Conservation (phyloP, 1,284 basidiomycete species). For the Ustilago lituana region DNA sequence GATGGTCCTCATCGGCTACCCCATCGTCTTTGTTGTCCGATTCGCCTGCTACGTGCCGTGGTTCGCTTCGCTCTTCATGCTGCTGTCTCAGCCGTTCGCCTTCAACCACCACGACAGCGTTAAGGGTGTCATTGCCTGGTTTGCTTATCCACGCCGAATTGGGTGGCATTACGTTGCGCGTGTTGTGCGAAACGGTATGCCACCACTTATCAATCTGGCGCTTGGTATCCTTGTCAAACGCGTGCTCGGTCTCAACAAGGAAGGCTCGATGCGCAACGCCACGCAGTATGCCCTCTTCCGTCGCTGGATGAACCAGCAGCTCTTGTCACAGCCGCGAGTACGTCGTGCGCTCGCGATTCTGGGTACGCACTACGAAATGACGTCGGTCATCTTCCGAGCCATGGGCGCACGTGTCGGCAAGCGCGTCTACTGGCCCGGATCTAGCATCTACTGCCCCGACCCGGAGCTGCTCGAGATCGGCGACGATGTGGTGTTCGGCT, state of each 20-base stretch:
- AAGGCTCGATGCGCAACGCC: constrained; percentile 67
- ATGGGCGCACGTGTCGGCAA: constrained; percentile 66
- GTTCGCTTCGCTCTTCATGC: constrained; percentile 67
- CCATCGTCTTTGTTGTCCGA: constrained; percentile 56
- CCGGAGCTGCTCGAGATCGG: constrained; percentile 67
- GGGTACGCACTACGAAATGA: constrained; percentile 67
- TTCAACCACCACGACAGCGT: constrained; percentile 65
- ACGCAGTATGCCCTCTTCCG: constrained; percentile 65
- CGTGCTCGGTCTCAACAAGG: constrained; percentile 63
- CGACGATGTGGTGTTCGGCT: constrained; percentile 67
- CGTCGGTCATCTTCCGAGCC: constrained; percentile 65
- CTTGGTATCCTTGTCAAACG: constrained; percentile 64
- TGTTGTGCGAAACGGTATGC: constrained; percentile 64
- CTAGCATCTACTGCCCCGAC: constrained; percentile 66
- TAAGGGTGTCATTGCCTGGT: constrained; percentile 66
- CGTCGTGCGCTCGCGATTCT: constrained; percentile 62
- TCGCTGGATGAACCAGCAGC: constrained; percentile 63
- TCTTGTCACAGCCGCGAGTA: constrained; percentile 62
- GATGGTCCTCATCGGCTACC: constrained; percentile 60
- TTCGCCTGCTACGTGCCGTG: constrained; percentile 65
- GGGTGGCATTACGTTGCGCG: constrained; percentile 67
- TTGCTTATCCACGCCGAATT: constrained; percentile 65
- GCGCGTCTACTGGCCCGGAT: constrained; percentile 67
- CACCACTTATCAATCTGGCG: constrained; percentile 64
- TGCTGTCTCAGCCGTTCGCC: constrained; percentile 64